phyloP scores from a whole-genome alignment of 2,329 filamentous ascomycete species.

The Clathrospora elynae region DNA sequence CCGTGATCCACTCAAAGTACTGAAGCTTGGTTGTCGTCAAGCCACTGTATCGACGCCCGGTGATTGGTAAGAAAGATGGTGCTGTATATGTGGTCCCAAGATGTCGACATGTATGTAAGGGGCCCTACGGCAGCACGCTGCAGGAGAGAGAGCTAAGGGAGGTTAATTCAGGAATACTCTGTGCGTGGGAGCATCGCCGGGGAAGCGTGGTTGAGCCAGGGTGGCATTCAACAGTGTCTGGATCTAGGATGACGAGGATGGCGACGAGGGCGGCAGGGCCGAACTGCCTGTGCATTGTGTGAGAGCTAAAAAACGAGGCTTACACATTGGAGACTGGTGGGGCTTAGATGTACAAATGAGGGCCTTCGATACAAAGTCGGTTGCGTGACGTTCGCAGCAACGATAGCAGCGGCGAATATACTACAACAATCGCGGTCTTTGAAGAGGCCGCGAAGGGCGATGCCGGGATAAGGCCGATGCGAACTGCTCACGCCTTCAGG shows the following conservation, averaged over 20 bases:
- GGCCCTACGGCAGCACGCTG: conserved; percentile 23
- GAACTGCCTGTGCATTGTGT: conserved; percentile 29
- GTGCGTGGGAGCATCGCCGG: conserved; percentile 39
- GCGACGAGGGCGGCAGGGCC: conserved; percentile 26
- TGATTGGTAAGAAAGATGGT: conserved; percentile 6
- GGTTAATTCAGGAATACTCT: conserved; percentile 37
- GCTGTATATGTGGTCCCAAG: conserved; percentile 13
- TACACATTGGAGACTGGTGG: conserved; percentile 15
- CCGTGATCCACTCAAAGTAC: conserved; percentile 20
- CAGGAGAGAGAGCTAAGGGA: conserved; percentile 24
- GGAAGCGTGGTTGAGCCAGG: conserved; percentile 35
- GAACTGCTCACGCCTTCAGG: conserved; percentile 28
- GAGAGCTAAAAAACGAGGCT: no score
- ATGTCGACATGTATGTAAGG: conserved; percentile 19
- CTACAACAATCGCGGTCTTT: conserved; percentile 11
- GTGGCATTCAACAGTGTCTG: conserved; percentile 21
- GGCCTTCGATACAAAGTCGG: conserved; percentile 10
- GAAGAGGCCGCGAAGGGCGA: conserved; percentile 12
- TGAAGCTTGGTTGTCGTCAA: conserved; percentile 14
- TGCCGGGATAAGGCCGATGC: conserved; percentile 32
- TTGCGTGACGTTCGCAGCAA: conserved; percentile 14
- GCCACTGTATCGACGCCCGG: conserved; percentile 4
- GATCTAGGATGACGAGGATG: conserved; percentile 35
- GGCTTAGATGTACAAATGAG: conserved; percentile 19
- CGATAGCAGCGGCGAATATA: conserved; percentile 15